phyloP scores from a whole-genome alignment of 2,329 filamentous ascomycete genomes.

The Sclerotinia trifoliorum region DNA sequence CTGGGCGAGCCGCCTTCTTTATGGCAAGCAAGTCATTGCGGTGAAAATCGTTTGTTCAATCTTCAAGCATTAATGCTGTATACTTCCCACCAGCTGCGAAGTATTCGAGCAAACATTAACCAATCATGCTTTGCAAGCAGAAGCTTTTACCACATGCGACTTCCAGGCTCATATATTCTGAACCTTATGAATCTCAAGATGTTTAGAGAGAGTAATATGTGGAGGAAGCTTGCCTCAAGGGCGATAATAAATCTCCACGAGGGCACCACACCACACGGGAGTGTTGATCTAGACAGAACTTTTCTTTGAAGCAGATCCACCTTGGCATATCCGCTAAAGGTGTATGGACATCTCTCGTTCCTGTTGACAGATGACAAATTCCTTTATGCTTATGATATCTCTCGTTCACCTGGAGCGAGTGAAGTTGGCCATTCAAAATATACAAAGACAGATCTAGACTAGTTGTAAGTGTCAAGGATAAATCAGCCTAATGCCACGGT shows the following conservation, averaged over 20 bases:
- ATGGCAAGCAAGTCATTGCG: neutral
- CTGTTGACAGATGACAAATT: neutral
- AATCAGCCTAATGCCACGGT: neutral
- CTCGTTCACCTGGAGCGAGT: neutral
- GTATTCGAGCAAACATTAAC: neutral
- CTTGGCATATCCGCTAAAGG: neutral
- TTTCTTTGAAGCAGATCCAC: neutral
- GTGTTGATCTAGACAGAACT: neutral
- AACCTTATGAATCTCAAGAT: neutral
- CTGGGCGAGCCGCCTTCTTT: neutral
- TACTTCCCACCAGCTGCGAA: neutral
- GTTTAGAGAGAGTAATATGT: neutral
- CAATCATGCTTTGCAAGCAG: neutral
- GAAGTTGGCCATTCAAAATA: neutral
- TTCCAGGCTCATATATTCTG: neutral
- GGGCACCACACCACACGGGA: neutral
- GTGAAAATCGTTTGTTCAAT: neutral
- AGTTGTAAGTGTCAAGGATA: neutral
- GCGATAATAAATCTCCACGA: neutral
- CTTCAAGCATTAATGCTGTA: conserved; percentile 1
- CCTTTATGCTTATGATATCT: neutral
- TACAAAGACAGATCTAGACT: neutral
- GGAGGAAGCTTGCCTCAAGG: neutral
- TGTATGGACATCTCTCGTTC: neutral
- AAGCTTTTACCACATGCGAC: neutral